phyloP scores from a whole-genome alignment of 2,329 filamentous ascomycete genomes.

The Claviceps monticola region DNA sequence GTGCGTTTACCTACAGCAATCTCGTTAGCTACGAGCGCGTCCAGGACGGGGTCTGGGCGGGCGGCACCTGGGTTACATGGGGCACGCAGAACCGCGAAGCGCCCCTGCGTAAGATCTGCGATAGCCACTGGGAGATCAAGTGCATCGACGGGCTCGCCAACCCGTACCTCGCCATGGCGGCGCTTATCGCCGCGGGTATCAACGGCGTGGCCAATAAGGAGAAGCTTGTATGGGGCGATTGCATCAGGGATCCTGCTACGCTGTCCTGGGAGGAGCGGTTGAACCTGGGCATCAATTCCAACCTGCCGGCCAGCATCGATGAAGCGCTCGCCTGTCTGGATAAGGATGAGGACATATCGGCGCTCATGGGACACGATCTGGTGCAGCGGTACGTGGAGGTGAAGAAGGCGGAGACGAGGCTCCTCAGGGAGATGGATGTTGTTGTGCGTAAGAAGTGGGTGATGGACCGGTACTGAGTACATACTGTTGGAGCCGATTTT shows the following conservation, averaged over 20 bases:
- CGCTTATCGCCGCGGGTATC: conserved; percentile 19
- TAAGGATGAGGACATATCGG: conserved; percentile 30
- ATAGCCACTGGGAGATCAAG: conserved; percentile 65
- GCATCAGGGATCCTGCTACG: conserved; percentile 36
- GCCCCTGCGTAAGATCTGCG: conserved; percentile 52
- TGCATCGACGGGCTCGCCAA: conserved; percentile 70
- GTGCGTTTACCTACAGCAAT: conserved; percentile 54
- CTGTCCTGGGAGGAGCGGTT: conserved; percentile 33
- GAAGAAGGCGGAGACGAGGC: conserved; percentile 43
- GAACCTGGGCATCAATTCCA: conserved; percentile 37
- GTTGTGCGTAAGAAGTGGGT: conserved; percentile 42
- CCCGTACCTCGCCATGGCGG: conserved; percentile 46
- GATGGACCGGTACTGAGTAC: conserved; percentile 43
- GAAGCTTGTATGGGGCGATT: conserved; percentile 37
- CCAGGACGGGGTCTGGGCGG: conserved; percentile 57
- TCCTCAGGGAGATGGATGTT: conserved; percentile 28
- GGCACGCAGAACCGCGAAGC: conserved; percentile 70
- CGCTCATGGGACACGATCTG: conserved; percentile 32
- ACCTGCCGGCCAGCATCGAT: conserved; percentile 39
- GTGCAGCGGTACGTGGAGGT: conserved; percentile 42
- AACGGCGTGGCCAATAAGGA: conserved; percentile 15
- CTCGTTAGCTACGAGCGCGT: conserved; percentile 56
- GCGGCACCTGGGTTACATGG: conserved; percentile 69
- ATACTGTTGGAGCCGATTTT: background rate
- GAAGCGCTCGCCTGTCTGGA: conserved; percentile 40